These are phyloP conservation scores for Lichtheimia ramosa DNA, from an alignment of 371 early-diverging fungal species.

Conservation along the genomic window DNA sequence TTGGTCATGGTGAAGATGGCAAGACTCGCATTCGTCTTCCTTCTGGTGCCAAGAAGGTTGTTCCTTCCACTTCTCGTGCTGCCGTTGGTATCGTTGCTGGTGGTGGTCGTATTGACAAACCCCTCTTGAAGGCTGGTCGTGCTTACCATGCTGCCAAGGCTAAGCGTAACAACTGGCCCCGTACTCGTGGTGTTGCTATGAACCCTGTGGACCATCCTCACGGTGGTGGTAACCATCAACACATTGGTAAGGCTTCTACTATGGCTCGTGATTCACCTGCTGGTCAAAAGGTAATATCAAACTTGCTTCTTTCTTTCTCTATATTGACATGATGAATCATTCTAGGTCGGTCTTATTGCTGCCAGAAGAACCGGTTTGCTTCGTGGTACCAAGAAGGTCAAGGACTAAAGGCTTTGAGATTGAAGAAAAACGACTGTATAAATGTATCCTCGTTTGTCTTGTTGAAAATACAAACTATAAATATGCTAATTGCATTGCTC, in stretches of 20 bases:
- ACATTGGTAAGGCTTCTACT: constrained; percentile 99
- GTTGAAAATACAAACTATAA: too few relatives aligned
- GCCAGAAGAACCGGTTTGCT: constrained; percentile 99
- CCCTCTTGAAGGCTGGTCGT: constrained; percentile 99
- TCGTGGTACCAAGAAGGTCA: constrained; percentile 95
- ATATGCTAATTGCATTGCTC: not conserved
- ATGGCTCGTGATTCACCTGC: constrained; percentile 94
- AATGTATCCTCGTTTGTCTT: not conserved
- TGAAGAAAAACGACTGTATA: constrained; percentile 1
- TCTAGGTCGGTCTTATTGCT: constrained; percentile 99
- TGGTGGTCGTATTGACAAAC: constrained; percentile 99
- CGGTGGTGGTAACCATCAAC: constrained; percentile 93
- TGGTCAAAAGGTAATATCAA: constrained; percentile 81
- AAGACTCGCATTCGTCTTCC: constrained; percentile 96
- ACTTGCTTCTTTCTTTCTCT: not conserved
- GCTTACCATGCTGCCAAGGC: constrained; percentile 98
- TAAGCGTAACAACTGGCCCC: constrained; percentile 99
- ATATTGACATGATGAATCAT: constrained; percentile 41
- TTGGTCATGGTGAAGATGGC: constrained; percentile 99
- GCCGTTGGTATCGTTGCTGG: constrained; percentile 99
- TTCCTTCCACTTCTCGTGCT: constrained; percentile 92
- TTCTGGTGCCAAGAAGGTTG: constrained; percentile 97
- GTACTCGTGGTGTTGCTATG: constrained; percentile 99
- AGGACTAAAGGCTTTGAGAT: constrained; percentile 28
- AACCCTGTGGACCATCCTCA: constrained; percentile 94